Evolutionary conservation across 345 rosid genomes (phyloP), one percentile per base, ranked within the genome.

Genomic region (Kandelia obovata): DNA sequence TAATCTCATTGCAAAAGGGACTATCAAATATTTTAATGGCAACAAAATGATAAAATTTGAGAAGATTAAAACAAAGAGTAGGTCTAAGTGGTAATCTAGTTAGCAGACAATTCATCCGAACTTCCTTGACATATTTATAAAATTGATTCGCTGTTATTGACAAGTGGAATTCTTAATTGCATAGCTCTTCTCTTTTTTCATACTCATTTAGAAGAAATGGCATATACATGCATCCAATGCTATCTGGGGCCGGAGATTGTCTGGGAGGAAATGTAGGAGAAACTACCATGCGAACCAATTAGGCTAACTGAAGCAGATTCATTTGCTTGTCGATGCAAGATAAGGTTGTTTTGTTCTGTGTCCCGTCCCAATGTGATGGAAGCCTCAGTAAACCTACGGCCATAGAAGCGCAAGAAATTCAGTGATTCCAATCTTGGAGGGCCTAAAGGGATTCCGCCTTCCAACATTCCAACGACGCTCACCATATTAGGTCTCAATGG

Each of bases 191-290:
- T 5, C 9, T 1, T 7, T 34, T 34, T 7, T 7, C 9, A 34
- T 34, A 34, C 37, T 34, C 37, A 34, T 1, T 34, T 34, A 7
- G 10, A 34, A 7, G 7, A 21, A 21, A 21, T 21, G 21, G 37
- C 37, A 34, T 7, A 34, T 34, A 6, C 37, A 34, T 34, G 37
- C 61, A 58, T 37, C 63, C 25, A 49, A 30, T 31, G 30, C 70
- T 80, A 92, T 82, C 98, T 88, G 7, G 97, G 98, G 5, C 98
- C 98, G 3, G 97, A 93, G 53, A 93, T 73, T 78, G 88, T 88
- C 71, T 91, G 96, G 5, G 98, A 91, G 39, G 96, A 85, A 28
- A 89, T 58, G 66, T 86, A 86, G 68, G 96, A 91, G 21, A 71
- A 64, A 21, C 73, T 69, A 66, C 64, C 71, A 59, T 64, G 65